phyloP scores from a whole-genome alignment of 2,329 filamentous ascomycete species.

The Dothistroma pini region DNA sequence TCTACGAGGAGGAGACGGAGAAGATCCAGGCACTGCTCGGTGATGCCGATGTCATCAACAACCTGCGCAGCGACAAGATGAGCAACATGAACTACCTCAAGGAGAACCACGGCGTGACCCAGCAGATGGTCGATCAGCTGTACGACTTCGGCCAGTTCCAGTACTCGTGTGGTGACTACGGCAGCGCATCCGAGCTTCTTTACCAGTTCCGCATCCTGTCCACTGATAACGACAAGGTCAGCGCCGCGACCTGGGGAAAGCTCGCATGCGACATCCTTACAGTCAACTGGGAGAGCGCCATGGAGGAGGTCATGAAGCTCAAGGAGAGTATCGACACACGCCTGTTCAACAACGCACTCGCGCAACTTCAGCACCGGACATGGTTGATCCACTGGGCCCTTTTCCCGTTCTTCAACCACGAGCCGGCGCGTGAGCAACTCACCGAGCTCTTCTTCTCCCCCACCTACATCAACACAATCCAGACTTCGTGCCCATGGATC shows the following conservation, averaged over 20 bases:
- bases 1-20: slow-evolving; percentile 80
- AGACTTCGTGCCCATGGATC: slow-evolving; percentile 95
- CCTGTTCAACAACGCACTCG: slow-evolving; percentile 93
- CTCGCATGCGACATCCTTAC: slow-evolving; percentile 93
- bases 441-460: slow-evolving; percentile 97
- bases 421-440: slow-evolving; percentile 81
- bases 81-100: slow-evolving; percentile 98
- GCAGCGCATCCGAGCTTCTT: slow-evolving; percentile 81
- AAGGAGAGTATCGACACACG: slow-evolving; percentile 90
- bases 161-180: slow-evolving; percentile 96
- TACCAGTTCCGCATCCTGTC: slow-evolving; percentile 98
- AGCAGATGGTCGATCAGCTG: slow-evolving; percentile 92
- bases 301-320: slow-evolving; percentile 87
- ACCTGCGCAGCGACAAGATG: slow-evolving; percentile 92
- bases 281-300: slow-evolving; percentile 89
- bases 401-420: slow-evolving; percentile 98
- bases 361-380: slow-evolving; percentile 91
- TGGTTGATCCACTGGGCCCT: slow-evolving; percentile 98
- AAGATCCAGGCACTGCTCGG: slow-evolving; percentile 85
- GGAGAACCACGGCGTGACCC: slow-evolving; percentile 90
- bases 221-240: slow-evolving; percentile 97
- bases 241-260: slow-evolving; percentile 95
- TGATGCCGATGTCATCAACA: slow-evolving; percentile 84
- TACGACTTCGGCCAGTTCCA: slow-evolving; percentile 97
- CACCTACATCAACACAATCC: slow-evolving; percentile 98